These are phyloP conservation scores for Metarhizium anisopliae DNA, from an alignment of 2,329 filamentous ascomycete species.

Conservation along the genomic window DNA sequence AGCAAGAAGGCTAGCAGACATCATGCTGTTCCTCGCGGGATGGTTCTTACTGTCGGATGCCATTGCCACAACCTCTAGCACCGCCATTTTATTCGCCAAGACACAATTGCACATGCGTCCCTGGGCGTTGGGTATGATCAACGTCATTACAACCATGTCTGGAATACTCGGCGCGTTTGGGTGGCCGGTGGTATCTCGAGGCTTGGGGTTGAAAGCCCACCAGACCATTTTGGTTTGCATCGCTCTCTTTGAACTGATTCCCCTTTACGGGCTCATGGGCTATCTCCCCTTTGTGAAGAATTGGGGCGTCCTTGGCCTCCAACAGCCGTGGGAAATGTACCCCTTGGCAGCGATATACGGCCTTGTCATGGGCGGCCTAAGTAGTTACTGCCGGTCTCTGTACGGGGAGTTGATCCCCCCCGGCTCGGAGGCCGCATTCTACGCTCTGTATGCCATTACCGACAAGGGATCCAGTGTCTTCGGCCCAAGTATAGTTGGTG, in stretches of 20 bases:
- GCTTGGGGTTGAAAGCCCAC: slow-evolving; percentile 62
- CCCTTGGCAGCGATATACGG: slow-evolving; percentile 85
- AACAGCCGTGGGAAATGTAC: slow-evolving; percentile 96
- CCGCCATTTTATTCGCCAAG: slow-evolving; percentile 92
- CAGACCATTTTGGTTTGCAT: slow-evolving; percentile 94
- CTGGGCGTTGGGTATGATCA: slow-evolving; percentile 82
- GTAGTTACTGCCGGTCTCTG: slow-evolving; percentile 82
- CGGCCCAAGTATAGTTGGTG: slow-evolving; percentile 85
- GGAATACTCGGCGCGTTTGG: slow-evolving; percentile 84
- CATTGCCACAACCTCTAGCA: slow-evolving; percentile 89
- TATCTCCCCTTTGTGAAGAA: slow-evolving; percentile 72
- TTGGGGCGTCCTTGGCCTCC: slow-evolving; percentile 74
- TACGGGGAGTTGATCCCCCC: slow-evolving; percentile 92
- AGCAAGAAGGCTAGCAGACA: slow-evolving; percentile 63
- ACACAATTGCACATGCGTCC: slow-evolving; percentile 85
- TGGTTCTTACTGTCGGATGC: slow-evolving; percentile 96
- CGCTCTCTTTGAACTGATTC: slow-evolving; percentile 81
- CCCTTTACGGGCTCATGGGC: slow-evolving; percentile 80
- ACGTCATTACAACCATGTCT: slow-evolving; percentile 77
- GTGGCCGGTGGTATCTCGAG: slow-evolving; percentile 72
- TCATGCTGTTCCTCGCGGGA: slow-evolving; percentile 69
- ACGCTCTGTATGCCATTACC: slow-evolving; percentile 92
- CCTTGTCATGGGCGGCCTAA: slow-evolving; percentile 85
- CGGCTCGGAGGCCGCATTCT: slow-evolving; percentile 92
- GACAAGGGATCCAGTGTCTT: slow-evolving; percentile 95